Conservation (phyloP, 176 grass and related monocot genomes). For the Elymus sibiricus region DNA sequence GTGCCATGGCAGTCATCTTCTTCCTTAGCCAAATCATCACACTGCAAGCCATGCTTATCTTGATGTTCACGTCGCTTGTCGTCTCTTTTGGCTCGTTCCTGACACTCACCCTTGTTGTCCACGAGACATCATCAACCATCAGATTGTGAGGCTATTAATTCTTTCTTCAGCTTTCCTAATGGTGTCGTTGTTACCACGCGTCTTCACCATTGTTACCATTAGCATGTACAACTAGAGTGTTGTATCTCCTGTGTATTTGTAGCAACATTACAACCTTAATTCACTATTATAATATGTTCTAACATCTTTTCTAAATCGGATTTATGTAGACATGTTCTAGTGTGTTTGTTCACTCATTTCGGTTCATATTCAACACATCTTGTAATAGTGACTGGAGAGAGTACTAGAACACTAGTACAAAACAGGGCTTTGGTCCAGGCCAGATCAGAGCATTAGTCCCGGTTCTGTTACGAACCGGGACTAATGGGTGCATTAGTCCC, state of each 20-base stretch:
- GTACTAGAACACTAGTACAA: no score
- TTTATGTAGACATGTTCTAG: no score
- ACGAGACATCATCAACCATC: conserved; percentile 25
- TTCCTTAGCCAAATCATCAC: conserved; percentile 75
- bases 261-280: no score
- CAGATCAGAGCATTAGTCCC: no score
- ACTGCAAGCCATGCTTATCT: conserved; percentile 68
- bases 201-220: background rate
- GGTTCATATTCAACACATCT: no score
- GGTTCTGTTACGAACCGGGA: no score
- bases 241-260: background rate
- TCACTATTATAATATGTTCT: no score
- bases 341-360: no score
- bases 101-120: conserved; percentile 45
- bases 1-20: conserved; percentile 76
- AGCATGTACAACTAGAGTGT: background rate
- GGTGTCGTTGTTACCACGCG: background rate
- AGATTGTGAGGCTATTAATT: conserved; percentile 18
- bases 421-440: no score
- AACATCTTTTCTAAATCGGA: no score
- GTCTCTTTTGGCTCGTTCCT: conserved; percentile 61
- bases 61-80: conserved; percentile 44
- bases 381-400: no score
- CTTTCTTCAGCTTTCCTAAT: background rate
- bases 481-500: no score